Evolutionary conservation across 1,284 basidiomycete species (phyloP).

Genomic region (Coriolopsis trogii): DNA sequence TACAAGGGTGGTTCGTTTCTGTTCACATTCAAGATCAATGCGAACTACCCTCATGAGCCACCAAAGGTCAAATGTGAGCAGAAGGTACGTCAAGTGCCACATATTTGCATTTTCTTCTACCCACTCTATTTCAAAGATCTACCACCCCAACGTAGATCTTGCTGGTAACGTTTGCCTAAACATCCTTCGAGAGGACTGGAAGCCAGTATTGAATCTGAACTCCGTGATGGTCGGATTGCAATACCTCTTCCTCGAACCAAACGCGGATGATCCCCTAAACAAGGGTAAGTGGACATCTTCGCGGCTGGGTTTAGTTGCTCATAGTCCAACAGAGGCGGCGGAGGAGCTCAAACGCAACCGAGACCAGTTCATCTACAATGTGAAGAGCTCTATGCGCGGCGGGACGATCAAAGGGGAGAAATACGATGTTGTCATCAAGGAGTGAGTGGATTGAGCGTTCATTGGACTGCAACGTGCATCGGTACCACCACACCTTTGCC

Average conservation of each 20-base stretch:
- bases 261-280: conserved; percentile 98
- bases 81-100: conserved; percentile 61
- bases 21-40: conserved; percentile 96
- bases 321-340: conserved; percentile 77
- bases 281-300: conserved; percentile 70
- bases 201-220: conserved; percentile 96
- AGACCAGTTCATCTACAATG: conserved; percentile 80
- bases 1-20: conserved; percentile 94
- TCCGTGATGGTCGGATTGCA: conserved; percentile 98
- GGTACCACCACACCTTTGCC: not conserved
- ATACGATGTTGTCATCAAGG: conserved; percentile 75
- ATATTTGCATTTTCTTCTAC: not conserved
- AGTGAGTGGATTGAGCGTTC: conserved; percentile 15
- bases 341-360: conserved; percentile 88
- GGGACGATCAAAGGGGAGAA: conserved; percentile 72
- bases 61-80: conserved; percentile 98
- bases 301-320: not conserved
- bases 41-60: conserved; percentile 98
- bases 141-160: conserved; percentile 98
- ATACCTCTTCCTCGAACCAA: conserved; percentile 98
- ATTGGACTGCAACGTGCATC: not conserved
- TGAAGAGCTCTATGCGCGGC: conserved; percentile 84
- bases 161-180: conserved; percentile 97
- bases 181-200: conserved; percentile 99
- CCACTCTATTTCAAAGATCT: conserved; percentile 69